These are phyloP conservation scores for Guyanaporus albipodus DNA, from an alignment of 768 basidiomycete genomes.

Conservation along the genomic window DNA sequence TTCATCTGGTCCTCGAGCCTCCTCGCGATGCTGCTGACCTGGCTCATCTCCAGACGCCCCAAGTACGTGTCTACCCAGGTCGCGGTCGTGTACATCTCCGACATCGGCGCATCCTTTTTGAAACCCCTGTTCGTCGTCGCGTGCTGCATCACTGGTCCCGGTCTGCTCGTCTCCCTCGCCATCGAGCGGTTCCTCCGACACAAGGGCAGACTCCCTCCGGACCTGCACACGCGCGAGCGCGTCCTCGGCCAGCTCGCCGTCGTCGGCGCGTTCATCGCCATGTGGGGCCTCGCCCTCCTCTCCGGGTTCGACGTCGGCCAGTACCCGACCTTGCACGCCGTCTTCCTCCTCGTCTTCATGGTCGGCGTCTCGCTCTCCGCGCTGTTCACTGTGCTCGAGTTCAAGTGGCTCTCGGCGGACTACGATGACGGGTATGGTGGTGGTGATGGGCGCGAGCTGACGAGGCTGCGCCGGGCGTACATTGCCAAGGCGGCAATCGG, in stretches of 20 bases:
- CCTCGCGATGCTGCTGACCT: conserved; percentile 66
- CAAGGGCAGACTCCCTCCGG: conserved; percentile 59
- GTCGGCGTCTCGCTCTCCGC: conserved; percentile 67
- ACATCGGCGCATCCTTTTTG: conserved; percentile 66
- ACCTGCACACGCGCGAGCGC: conserved; percentile 54
- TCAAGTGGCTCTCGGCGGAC: conserved; percentile 60
- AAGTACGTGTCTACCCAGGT: conserved; percentile 49
- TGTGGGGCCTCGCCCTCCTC: conserved; percentile 60
- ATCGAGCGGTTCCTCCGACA: conserved; percentile 66
- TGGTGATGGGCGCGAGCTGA: conserved; percentile 34
- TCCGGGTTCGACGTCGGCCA: conserved; percentile 68
- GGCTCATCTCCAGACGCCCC: conserved; percentile 59
- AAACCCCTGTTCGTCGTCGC: conserved; percentile 75
- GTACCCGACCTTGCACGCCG: conserved; percentile 46
- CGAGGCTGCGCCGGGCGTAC: conserved; percentile 51
- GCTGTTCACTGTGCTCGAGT: conserved; percentile 72
- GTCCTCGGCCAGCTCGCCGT: conserved; percentile 56
- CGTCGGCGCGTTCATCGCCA: conserved; percentile 58
- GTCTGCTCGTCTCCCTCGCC: conserved; percentile 57
- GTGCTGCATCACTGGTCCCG: conserved; percentile 56
- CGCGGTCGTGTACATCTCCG: conserved; percentile 70
- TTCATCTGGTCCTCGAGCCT: conserved; percentile 71
- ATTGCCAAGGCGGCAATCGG: conserved; percentile 61
- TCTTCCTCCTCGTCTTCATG: conserved; percentile 70
- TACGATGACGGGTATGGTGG: too few species aligned